These are phyloP conservation scores for Fomitopsis betulina DNA, from an alignment of 1,284 basidiomycete genomes.

Conservation along the genomic window DNA sequence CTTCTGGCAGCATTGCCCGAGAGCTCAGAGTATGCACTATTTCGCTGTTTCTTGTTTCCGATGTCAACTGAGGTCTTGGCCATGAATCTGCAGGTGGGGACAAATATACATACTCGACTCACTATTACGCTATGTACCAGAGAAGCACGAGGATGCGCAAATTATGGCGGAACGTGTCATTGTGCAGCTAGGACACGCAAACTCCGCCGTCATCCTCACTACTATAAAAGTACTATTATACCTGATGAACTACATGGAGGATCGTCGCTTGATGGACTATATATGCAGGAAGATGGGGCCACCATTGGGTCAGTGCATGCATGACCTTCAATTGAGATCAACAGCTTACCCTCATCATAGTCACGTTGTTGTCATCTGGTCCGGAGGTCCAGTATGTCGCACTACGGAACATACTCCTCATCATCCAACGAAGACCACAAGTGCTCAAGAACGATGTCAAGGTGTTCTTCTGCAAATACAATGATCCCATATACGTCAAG, in stretches of 20 bases:
- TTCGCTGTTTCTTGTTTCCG: conserved; percentile 1
- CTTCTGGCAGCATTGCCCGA: conserved; percentile 81
- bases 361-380: conserved; percentile 91
- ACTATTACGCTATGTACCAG: conserved; percentile 89
- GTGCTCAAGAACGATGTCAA: conserved; percentile 97
- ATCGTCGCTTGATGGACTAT: conserved; percentile 78
- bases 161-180: conserved; percentile 92
- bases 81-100: conserved; percentile 72
- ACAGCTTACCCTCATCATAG: conserved; percentile 36
- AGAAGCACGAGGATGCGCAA: conserved; percentile 86
- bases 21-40: conserved; percentile 78
- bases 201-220: conserved; percentile 92
- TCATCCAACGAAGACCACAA: conserved; percentile 90
- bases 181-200: conserved; percentile 87
- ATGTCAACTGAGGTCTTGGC: neutral
- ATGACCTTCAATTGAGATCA: neutral
- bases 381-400: conserved; percentile 99
- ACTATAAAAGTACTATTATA: conserved; percentile 95
- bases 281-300: conserved; percentile 98
- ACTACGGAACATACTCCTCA: conserved; percentile 92
- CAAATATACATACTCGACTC: conserved; percentile 98
- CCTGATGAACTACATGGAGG: conserved; percentile 99
- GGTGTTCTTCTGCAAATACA: conserved; percentile 99
- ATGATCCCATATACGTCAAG: conserved; percentile 99
- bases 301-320: conserved; percentile 66